phyloP scores from a whole-genome alignment of 2,329 filamentous ascomycete species.

The Hirsutella rhossiliensis region DNA sequence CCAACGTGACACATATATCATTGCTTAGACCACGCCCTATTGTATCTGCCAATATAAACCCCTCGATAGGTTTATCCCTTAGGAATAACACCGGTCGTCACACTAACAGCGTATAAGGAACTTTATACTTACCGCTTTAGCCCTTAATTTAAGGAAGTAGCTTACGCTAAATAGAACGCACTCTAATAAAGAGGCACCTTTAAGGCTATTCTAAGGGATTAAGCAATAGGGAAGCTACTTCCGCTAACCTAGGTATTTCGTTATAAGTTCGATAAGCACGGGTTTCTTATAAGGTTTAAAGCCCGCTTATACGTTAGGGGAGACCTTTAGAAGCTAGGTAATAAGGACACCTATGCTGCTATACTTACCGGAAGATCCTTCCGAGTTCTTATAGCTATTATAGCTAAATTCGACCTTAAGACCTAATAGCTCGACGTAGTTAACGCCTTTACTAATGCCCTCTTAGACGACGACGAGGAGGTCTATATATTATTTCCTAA shows the following conservation, averaged over 20 bases:
- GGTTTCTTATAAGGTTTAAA: conserved; percentile 2
- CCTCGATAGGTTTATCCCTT: too few species aligned
- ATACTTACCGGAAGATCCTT: conserved; percentile 2
- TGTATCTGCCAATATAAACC: too few species aligned
- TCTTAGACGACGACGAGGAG: neutral
- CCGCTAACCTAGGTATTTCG: neutral
- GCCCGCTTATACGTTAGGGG: neutral
- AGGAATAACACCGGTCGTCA: too few species aligned
- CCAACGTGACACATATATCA: too few species aligned
- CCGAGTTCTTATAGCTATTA: conserved; percentile 2
- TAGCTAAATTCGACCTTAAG: conserved; percentile 2
- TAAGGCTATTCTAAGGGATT: neutral
- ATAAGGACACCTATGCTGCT: conserved; percentile 3
- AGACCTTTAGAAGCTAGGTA: too few species aligned
- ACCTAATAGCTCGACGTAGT: conserved; percentile 1
- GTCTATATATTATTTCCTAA: neutral
- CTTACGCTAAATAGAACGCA: neutral
- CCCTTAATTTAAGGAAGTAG: conserved; percentile 2
- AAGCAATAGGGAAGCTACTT: neutral
- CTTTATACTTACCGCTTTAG: conserved; percentile 1
- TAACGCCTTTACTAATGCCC: conserved; percentile 3
- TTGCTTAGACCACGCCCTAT: too few species aligned
- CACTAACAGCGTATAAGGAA: conserved; percentile 1
- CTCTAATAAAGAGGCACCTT: neutral
- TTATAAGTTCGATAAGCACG: conserved; percentile 2